These are phyloP conservation scores for Nicotiana attenuata DNA, from an alignment of 257 asterid genomes.

Conservation along the genomic window DNA sequence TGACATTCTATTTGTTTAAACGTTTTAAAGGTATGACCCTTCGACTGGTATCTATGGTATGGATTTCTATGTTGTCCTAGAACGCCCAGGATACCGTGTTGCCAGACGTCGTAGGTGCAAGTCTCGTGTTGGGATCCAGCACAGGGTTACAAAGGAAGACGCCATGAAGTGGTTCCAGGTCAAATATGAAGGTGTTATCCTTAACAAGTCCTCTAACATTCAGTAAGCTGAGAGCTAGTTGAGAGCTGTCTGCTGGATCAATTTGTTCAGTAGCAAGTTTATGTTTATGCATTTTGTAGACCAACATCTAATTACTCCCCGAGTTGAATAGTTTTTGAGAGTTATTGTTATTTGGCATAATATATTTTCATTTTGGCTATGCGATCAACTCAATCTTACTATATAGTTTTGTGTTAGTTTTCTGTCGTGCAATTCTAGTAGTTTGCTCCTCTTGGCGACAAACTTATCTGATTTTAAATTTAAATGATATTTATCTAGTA, in stretches of 20 bases:
- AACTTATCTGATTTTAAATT: background rate
- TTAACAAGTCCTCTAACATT: constrained; percentile 34
- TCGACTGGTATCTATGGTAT: constrained; percentile 46
- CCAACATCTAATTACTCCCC: constrained; percentile 1
- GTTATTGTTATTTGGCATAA: background rate
- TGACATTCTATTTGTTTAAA: background rate
- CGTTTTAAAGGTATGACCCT: constrained; percentile 34
- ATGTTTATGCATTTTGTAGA: constrained; percentile 12
- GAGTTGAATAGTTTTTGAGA: background rate
- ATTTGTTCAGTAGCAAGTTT: background rate
- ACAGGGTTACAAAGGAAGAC: constrained; percentile 39
- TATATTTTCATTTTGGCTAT: background rate
- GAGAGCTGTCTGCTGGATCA: background rate
- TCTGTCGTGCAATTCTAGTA: background rate
- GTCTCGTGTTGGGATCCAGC: constrained; percentile 48
- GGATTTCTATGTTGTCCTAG: constrained; percentile 43
- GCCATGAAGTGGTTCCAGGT: constrained; percentile 48
- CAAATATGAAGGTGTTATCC: constrained; percentile 45
- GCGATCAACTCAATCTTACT: background rate
- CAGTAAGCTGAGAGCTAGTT: background rate
- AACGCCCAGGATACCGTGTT: constrained; percentile 42
- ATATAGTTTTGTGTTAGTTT: background rate
- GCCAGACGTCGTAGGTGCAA: constrained; percentile 47
- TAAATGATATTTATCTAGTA: background rate
- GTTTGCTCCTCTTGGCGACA: background rate